Evolutionary conservation across 805 yeast genomes (phyloP), one percentile per base, ranked within the genome.

Genomic region (Sungouiozyma intestinalis): DNA sequence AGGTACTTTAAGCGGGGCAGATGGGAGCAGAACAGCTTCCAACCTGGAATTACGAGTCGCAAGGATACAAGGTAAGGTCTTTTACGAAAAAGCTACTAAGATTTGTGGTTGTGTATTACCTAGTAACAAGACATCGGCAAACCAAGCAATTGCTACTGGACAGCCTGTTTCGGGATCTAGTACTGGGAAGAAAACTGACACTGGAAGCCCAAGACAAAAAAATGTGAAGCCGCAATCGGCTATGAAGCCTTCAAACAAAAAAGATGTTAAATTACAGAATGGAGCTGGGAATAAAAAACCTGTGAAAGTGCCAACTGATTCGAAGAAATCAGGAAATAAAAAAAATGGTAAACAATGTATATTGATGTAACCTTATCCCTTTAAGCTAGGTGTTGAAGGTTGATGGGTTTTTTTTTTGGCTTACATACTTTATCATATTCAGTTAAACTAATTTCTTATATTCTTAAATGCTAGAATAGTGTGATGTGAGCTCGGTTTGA

Each of bases 1-100:
- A 29, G 94, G 94, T 51, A 66, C 84, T 33, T 68, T 72, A 54
- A 87, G 94, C 24, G 84, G 77, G 39, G 68, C 72, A 40, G 90
- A 81, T 57, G 94, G 94, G 40, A 73, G 83, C 6, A 77, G 94
- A 68, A 66, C 68, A 52, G 81, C 86, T 29, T 53, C 78, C 35
- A 71, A 66, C 16, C 65, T 81, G 44, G 95, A 85, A 63, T 64
- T 72, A 58, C 71, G 72, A 52, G 60, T 84, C 45, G 90, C 86
- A 19, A 56, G 58, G 38, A 65, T 64, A 45, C 95, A 85, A 67
- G 95, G 94, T 58, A 60, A 66, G 46, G 58, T 69, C 33, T 85
- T 85, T 65, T 79, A 67, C 56, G 62, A 68, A 41, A 66, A 67
- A 21, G 71, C 66, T 16, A 39, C 53, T 42, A 69, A 63, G 45